phyloP scores from a whole-genome alignment of 306 rosid genomes.

The Phaseolus lunatus region DNA sequence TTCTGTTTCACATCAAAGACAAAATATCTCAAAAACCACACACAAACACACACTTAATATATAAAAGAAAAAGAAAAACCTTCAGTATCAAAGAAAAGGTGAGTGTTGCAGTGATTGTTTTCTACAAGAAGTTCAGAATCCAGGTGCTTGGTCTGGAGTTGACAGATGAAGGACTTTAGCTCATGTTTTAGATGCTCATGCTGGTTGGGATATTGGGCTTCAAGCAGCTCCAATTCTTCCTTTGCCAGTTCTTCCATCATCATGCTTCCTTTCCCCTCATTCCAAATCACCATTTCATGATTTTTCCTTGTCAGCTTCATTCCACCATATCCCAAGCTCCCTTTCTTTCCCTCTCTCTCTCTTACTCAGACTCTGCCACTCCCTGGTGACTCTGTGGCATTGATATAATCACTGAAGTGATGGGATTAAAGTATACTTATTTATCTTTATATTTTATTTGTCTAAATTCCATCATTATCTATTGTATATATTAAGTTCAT shows the following conservation, averaged over 20 bases:
- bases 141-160: conserved; percentile 43
- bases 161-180: conserved; percentile 57
- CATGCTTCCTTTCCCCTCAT: not conserved
- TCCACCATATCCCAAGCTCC: not conserved
- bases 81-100: conserved; percentile 48
- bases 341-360: not conserved
- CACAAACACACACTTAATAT: no score
- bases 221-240: conserved; percentile 57
- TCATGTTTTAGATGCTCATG: conserved; percentile 56
- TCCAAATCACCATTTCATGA: not conserved
- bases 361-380: not conserved
- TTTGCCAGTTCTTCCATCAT: conserved; percentile 63
- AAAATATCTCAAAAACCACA: conserved; percentile 1
- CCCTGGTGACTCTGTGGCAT: not conserved
- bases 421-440: not conserved
- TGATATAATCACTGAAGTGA: conserved; percentile 24
- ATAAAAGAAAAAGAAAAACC: conserved; percentile 37
- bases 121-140: conserved; percentile 26
- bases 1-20: conserved; percentile 46
- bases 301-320: not conserved
- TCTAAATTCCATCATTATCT: no score
- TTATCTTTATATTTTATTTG: not conserved
- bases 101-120: conserved; percentile 26
- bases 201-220: conserved; percentile 59
- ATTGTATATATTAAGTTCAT: not conserved